Conservation (phyloP, 257 asterid species). For the Osmanthus fragrans region DNA sequence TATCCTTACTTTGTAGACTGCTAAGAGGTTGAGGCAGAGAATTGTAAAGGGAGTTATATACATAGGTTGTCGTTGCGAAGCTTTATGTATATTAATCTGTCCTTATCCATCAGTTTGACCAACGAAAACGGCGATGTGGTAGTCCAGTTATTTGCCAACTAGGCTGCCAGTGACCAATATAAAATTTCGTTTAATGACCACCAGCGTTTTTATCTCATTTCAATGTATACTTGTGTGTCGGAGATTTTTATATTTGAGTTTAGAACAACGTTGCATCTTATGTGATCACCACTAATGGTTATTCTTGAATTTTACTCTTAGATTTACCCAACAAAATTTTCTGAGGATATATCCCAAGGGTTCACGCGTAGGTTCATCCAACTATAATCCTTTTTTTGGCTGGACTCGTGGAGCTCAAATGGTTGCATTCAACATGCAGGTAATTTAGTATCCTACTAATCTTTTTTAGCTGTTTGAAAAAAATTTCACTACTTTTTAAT, state of each 20-base stretch:
- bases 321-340: slow-evolving; percentile 29
- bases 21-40: too few relatives aligned
- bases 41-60: too few relatives aligned
- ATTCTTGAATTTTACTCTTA: not conserved
- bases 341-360: slow-evolving; percentile 37
- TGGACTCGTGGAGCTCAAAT: slow-evolving; percentile 42
- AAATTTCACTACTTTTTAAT: too few relatives aligned
- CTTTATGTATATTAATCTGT: not conserved
- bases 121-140: too few relatives aligned
- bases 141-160: too few relatives aligned
- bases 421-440: slow-evolving; percentile 47
- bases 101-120: not conserved
- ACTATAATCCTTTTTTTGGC: slow-evolving; percentile 28
- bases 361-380: slow-evolving; percentile 27
- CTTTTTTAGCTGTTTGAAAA: not conserved
- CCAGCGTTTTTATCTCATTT: too few relatives aligned
- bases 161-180: too few relatives aligned
- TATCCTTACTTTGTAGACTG: too few relatives aligned
- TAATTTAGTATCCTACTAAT: not conserved
- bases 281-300: not conserved
- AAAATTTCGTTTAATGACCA: too few relatives aligned
- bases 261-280: not conserved
- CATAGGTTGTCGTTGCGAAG: not conserved
- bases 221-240: not conserved
- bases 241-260: not conserved